Evolutionary conservation across 108 stramenopile species (phyloP).

Genomic region (Skeletonema costatum): DNA sequence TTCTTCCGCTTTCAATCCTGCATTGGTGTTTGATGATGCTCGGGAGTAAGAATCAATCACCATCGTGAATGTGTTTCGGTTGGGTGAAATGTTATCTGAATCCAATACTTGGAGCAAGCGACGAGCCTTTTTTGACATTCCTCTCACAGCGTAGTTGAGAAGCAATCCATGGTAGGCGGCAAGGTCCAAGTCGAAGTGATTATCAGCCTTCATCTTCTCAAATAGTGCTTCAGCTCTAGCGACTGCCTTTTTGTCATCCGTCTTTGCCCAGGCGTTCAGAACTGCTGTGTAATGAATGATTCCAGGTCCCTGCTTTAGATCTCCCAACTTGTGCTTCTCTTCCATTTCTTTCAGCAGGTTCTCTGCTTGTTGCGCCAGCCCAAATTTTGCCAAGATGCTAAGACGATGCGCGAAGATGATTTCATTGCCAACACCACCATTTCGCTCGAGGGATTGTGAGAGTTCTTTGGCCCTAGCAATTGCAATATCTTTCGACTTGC

Average conservation of each 20-base stretch:
- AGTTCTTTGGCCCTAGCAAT: constrained; percentile 30
- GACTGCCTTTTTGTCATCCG: constrained; percentile 29
- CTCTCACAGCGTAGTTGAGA: constrained; percentile 41
- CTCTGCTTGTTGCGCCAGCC: constrained; percentile 37
- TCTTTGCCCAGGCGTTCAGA: constrained; percentile 62
- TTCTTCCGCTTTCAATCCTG: constrained; percentile 26
- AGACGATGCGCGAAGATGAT: constrained; percentile 32
- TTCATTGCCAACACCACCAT: constrained; percentile 5
- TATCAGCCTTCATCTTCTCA: constrained; percentile 31
- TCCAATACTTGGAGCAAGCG: constrained; percentile 33
- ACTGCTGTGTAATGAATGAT: constrained; percentile 45
- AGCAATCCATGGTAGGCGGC: constrained; percentile 44
- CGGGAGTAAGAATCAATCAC: constrained; percentile 56
- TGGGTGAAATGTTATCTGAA: constrained; percentile 19
- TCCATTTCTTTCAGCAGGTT: constrained; percentile 28
- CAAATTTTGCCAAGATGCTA: constrained; percentile 36
- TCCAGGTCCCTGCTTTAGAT: constrained; percentile 11
- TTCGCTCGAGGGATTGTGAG: constrained; percentile 3
- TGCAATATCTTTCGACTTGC: constrained; percentile 28
- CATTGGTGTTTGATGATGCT: constrained; percentile 9
- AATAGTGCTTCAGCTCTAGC: constrained; percentile 37
- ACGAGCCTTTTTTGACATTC: constrained; percentile 35
- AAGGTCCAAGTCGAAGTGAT: constrained; percentile 19
- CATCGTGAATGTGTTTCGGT: constrained; percentile 59
- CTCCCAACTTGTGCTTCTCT: not conserved